Percentiles rank a stretch among this genome's conserved stretches.
Conservation (phyloP, 768 basidiomycete genomes). For the Suillus clintonianus region DNA sequence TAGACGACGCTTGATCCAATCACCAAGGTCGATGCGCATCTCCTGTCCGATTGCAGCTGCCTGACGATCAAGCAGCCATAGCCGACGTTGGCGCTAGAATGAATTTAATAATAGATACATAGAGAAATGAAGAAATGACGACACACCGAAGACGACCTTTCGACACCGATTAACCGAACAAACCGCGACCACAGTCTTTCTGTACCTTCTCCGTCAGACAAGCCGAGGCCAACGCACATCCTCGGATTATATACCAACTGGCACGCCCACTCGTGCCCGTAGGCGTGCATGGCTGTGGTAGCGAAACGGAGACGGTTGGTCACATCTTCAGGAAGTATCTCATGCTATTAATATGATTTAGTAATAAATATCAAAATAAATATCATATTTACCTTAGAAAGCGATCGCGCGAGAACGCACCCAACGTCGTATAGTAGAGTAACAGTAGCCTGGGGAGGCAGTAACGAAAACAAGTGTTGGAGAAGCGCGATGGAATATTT, state of each 20-base stretch:
- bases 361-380: no score
- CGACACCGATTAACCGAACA: slow-evolving; percentile 35
- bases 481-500: no score
- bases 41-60: slow-evolving; percentile 26
- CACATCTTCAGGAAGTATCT: slow-evolving; percentile 24
- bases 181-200: slow-evolving; percentile 36
- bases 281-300: slow-evolving; percentile 41
- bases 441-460: slow-evolving; percentile 33
- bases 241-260: slow-evolving; percentile 29
- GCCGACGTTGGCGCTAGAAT: slow-evolving; percentile 20
- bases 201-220: slow-evolving; percentile 11
- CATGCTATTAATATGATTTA: slow-evolving; percentile 28
- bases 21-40: slow-evolving; percentile 30
- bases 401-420: slow-evolving; percentile 31
- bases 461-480: slow-evolving; percentile 24
- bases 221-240: slow-evolving; percentile 1
- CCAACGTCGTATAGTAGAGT: slow-evolving; percentile 34
- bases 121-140: slow-evolving; percentile 1
- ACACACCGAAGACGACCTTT: slow-evolving; percentile 35
- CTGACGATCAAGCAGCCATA: slow-evolving; percentile 39
- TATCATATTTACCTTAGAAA: slow-evolving; percentile 27
- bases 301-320: slow-evolving; percentile 26
- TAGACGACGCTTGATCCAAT: slow-evolving; percentile 31
- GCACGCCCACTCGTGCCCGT: slow-evolving; percentile 39
- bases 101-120: slow-evolving; percentile 14